Evolutionary conservation across 108 stramenopile genomes (phyloP).

Genomic region (Fistulifera pelliculosa): DNA sequence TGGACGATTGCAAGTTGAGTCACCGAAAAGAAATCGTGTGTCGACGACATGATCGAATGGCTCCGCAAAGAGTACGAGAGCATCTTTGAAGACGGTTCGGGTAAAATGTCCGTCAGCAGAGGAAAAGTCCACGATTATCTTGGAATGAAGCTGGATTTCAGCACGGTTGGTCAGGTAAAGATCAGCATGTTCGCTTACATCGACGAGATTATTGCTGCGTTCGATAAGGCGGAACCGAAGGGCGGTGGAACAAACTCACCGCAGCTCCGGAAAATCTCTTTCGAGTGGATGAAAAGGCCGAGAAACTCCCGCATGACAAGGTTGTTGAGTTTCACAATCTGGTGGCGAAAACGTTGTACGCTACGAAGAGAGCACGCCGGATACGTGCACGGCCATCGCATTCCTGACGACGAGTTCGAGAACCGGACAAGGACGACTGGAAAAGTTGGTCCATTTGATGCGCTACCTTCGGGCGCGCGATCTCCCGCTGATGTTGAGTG

Average conservation of each 20-base stretch:
- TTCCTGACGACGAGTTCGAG: constrained; percentile 28
- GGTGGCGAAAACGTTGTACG: constrained; percentile 23
- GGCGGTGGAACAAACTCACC: constrained; percentile 1
- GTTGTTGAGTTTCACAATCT: constrained; percentile 20
- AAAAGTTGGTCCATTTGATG: constrained; percentile 15
- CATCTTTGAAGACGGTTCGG: too few species aligned
- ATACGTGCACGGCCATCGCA: constrained; percentile 23
- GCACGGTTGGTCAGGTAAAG: constrained; percentile 11
- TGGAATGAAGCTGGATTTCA: constrained; percentile 25
- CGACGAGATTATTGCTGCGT: too few species aligned
- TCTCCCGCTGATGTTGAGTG: neutral
- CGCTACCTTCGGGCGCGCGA: neutral
- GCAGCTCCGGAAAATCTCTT: constrained; percentile 26
- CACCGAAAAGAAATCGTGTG: neutral
- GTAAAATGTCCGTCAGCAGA: too few species aligned
- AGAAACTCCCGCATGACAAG: neutral
- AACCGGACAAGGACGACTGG: constrained; percentile 30
- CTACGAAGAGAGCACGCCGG: constrained; percentile 18
- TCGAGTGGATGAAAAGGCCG: neutral
- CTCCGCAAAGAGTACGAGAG: too few species aligned
- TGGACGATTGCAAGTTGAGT: constrained; percentile 22
- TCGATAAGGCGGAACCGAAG: too few species aligned
- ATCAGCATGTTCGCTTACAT: constrained; percentile 12
- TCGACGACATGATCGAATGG: constrained; percentile 2
- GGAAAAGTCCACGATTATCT: constrained; percentile 30